Base-by-base conservation (phyloP, 139 green algal genomes). In the Marvania coccoides region DNA sequence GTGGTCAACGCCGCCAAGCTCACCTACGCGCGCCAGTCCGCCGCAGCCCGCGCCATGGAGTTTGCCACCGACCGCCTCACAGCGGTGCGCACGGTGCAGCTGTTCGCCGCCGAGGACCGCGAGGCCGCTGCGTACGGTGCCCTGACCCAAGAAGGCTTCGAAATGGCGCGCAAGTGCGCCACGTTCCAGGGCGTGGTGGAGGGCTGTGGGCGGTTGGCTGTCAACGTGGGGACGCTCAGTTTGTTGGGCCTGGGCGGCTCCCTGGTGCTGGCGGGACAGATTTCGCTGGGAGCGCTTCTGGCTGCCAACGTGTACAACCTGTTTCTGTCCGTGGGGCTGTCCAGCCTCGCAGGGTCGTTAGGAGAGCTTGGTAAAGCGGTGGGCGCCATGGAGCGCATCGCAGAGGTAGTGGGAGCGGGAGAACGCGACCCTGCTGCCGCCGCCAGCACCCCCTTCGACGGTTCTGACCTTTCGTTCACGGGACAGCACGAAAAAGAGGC, bases 101-200 rank as follows among this genome's bases (percentile, higher is more conserved):
- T 73, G 42, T 77, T 77, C 67, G 71, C 34, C 2, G 15, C 46
- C 36, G 24, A 77, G 40, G 34, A 39, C 26, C 45, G 63, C 7
- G 71, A 77, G 58, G 64, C 53, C 5, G 55, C 26, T 2, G 39
- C 42, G 15, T 77, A 72, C 23, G 14, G 6, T 0, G 9, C 14
- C 12, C 68, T 73, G 5, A 54, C 45, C 3, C 19, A 47, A 3
- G 12, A 39, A 6, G 71, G 55, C n/a, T 58, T 53, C 10, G 15
- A 47, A 6, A n/a, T 77, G 38, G 39, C 60, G 2, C n/a, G 38
- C 30, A 23, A 37, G 5, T 79, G 51, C 28, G 68, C 68, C 6
- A 19, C 66, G 8, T 77, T 77, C 45, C 72, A 77, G 65, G 68
- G 68, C 40, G 24, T 78, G 8, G 72, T 79, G 40, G 71, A 77